Percentiles rank a stretch among this genome's conserved stretches.
Conservation (phyloP, 331 rosid genomes). For the Quercus tomentella region DNA sequence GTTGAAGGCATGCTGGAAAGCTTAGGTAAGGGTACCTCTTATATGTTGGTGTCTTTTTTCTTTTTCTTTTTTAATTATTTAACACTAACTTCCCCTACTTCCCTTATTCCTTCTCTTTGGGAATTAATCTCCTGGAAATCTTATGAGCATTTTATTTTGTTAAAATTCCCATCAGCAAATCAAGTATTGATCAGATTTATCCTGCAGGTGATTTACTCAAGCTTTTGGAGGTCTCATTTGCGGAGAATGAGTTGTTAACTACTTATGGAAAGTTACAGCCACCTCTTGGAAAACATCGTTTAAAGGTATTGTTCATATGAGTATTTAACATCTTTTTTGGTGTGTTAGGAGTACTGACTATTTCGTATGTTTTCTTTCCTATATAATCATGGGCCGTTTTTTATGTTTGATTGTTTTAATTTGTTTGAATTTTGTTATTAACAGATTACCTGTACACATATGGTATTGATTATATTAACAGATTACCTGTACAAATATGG, state of each 20-base stretch:
- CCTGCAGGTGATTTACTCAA: slow-evolving; percentile 82
- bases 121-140: not conserved
- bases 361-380: not conserved
- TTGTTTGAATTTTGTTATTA: not conserved
- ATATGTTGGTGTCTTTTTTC: not conserved
- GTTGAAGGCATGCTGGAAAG: slow-evolving; percentile 98
- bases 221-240: slow-evolving; percentile 76
- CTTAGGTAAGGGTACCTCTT: slow-evolving; percentile 53
- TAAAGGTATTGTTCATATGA: slow-evolving; percentile 53
- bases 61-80: not conserved
- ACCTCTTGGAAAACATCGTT: slow-evolving; percentile 95
- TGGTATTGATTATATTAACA: not conserved
- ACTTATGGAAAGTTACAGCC: slow-evolving; percentile 96
- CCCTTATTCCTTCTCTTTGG: not conserved
- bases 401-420: not conserved
- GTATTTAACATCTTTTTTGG: not conserved
- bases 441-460: not conserved
- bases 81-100: not conserved
- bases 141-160: not conserved
- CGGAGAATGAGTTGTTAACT: slow-evolving; percentile 64
- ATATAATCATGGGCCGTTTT: not conserved
- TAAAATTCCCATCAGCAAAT: too few species aligned
- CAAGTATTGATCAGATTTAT: slow-evolving; percentile 15
- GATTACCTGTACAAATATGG: not conserved
- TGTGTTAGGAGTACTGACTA: slow-evolving; percentile 5